Conservation (phyloP, 495 filamentous ascomycete genomes). For the Lophiostoma macrostomum region DNA sequence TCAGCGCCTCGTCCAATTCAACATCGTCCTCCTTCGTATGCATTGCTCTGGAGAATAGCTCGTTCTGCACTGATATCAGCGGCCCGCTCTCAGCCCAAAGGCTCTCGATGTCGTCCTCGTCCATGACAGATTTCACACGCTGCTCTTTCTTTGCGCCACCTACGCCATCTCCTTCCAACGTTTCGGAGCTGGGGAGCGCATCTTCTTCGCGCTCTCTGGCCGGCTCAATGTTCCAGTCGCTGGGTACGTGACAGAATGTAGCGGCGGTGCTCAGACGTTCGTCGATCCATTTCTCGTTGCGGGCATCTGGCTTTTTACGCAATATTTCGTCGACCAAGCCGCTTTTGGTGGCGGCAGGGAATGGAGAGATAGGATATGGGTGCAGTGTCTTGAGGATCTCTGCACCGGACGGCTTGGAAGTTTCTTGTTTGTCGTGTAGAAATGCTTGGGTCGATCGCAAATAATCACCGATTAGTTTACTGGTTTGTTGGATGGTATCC, state of each 20-base stretch:
- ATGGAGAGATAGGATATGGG: slow-evolving; percentile 16
- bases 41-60: neutral
- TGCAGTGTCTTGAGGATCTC: slow-evolving; percentile 2
- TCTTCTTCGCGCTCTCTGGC: slow-evolving; percentile 11
- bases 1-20: slow-evolving; percentile 4
- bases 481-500: too few relatives aligned
- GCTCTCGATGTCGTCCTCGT: too few relatives aligned
- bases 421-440: neutral
- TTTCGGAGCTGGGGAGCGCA: slow-evolving; percentile 27
- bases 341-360: neutral
- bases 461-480: too few relatives aligned
- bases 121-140: too few relatives aligned
- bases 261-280: slow-evolving; percentile 48
- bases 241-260: slow-evolving; percentile 17
- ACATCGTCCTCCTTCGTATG: neutral
- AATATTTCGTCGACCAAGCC: slow-evolving; percentile 1
- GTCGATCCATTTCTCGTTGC: slow-evolving; percentile 68
- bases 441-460: neutral
- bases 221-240: slow-evolving; percentile 8
- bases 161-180: slow-evolving; percentile 15
- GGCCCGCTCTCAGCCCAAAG: neutral
- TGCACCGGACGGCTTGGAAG: neutral
- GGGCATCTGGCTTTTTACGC: slow-evolving; percentile 75
- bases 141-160: slow-evolving; percentile 34
- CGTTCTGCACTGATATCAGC: neutral